A percentile compares a stretch with the other conserved stretches of the same genome.
These are phyloP conservation scores for Suillus lakei DNA, from an alignment of 768 basidiomycete genomes.

Conservation along the genomic window DNA sequence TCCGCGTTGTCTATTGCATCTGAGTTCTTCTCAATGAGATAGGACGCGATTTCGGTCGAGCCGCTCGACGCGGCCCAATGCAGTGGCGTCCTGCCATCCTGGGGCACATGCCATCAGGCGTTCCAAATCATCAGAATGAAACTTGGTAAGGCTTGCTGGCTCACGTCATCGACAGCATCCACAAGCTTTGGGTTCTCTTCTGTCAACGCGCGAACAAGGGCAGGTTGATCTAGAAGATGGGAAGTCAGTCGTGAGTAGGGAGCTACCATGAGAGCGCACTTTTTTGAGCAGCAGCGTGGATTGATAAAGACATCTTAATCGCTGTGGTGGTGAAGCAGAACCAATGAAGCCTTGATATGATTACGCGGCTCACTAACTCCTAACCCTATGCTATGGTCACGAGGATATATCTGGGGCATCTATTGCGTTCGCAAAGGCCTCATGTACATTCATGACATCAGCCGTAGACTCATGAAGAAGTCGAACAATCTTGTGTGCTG, in stretches of 20 bases:
- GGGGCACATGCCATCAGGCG: neutral
- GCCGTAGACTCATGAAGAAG: too few species aligned
- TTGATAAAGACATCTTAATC: constrained; percentile 49
- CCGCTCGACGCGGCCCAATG: constrained; percentile 87
- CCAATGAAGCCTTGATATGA: neutral
- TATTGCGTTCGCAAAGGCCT: neutral
- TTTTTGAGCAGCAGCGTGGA: constrained; percentile 74
- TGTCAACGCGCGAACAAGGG: constrained; percentile 69
- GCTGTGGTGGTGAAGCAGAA: constrained; percentile 3
- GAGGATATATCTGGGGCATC: neutral
- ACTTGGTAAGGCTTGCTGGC: constrained; percentile 11
- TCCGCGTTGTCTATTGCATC: constrained; percentile 67
- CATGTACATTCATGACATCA: neutral
- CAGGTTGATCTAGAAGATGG: constrained; percentile 59
- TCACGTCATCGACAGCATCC: constrained; percentile 66
- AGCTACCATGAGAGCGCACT: constrained; percentile 42
- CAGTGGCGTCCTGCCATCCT: constrained; percentile 84
- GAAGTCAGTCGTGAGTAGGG: neutral
- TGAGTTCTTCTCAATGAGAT: constrained; percentile 71
- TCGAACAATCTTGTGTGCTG: neutral
- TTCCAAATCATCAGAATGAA: neutral
- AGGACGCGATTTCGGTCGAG: constrained; percentile 65
- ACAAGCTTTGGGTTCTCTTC: constrained; percentile 64
- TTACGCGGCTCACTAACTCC: constrained; percentile 22
- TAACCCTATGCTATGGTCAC: constrained; percentile 30